Evolutionary conservation across 2,329 filamentous ascomycete genomes (phyloP).

Genomic region (Zymoseptoria brevis): DNA sequence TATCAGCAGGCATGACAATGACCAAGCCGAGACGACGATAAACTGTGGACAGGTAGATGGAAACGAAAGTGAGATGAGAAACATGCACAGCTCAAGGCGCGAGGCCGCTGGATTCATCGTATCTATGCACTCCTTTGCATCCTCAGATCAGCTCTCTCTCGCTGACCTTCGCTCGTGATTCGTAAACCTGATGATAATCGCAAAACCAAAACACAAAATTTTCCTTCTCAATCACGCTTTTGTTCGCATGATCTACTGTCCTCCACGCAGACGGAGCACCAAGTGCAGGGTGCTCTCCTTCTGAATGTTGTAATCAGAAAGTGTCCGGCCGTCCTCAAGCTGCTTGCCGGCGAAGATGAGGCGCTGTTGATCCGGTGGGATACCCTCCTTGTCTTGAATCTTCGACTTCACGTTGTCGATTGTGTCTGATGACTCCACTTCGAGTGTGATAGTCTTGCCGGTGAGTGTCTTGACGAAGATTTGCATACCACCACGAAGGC

Average conservation of each 20-base stretch:
- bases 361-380: constrained; percentile 97
- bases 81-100: not conserved
- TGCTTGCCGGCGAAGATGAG: constrained; percentile 99
- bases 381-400: constrained; percentile 96
- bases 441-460: constrained; percentile 99
- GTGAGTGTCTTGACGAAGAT: constrained; percentile 70
- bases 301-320: constrained; percentile 99
- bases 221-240: not conserved
- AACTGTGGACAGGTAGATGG: not conserved
- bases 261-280: constrained; percentile 95
- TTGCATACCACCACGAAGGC: constrained; percentile 83
- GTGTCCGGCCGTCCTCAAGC: constrained; percentile 97
- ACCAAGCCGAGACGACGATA: not conserved
- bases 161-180: not conserved
- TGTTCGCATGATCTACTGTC: constrained; percentile 28
- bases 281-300: constrained; percentile 99
- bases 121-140: not conserved
- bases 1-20: no score
- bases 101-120: not conserved
- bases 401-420: constrained; percentile 99
- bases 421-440: constrained; percentile 98
- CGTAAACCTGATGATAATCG: not conserved
- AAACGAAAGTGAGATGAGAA: not conserved
- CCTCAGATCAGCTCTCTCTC: not conserved
- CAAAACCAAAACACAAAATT: not conserved